Evolutionary conservation across 192 early-diverging fungal genomes (phyloP).

Genomic region (Coemansia sp.): DNA sequence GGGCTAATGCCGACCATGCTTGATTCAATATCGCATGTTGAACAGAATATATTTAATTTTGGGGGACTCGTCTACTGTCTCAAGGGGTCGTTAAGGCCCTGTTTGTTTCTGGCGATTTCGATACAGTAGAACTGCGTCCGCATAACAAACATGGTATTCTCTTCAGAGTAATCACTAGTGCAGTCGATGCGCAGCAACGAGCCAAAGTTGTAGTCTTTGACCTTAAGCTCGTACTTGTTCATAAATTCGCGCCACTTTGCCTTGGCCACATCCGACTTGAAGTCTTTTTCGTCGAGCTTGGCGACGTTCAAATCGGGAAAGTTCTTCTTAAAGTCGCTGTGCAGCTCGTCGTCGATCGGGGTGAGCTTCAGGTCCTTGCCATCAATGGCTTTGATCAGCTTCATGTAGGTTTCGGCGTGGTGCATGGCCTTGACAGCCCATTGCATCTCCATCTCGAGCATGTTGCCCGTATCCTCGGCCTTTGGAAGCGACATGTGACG

Average conservation of each 20-base stretch:
- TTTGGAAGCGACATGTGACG: constrained; percentile 63
- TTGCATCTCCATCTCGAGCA: constrained; percentile 88
- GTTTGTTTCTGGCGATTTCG: constrained; percentile 89
- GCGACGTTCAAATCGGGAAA: constrained; percentile 79
- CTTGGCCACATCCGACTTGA: constrained; percentile 82
- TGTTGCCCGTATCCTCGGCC: constrained; percentile 73
- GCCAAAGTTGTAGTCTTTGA: constrained; percentile 95
- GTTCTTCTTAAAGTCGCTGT: constrained; percentile 68
- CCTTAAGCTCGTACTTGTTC: constrained; percentile 79
- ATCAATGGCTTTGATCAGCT: constrained; percentile 70
- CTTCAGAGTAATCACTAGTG: constrained; percentile 76
- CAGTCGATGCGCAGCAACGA: constrained; percentile 78
- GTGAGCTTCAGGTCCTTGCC: constrained; percentile 79
- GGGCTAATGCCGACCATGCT: not conserved
- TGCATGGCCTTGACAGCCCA: constrained; percentile 96
- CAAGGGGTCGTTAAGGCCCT: constrained; percentile 67
- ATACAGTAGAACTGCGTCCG: constrained; percentile 88
- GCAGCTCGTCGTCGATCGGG: constrained; percentile 81
- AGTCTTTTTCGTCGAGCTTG: constrained; percentile 71
- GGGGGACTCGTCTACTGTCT: constrained; percentile 5
- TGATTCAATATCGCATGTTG: not conserved
- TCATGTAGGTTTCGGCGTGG: constrained; percentile 94
- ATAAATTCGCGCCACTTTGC: constrained; percentile 88
- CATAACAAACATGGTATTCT: constrained; percentile 90
- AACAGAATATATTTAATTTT: not conserved